These are phyloP conservation scores for Epichloe coenophiala DNA, from an alignment of 2,329 filamentous ascomycete genomes.

Conservation along the genomic window DNA sequence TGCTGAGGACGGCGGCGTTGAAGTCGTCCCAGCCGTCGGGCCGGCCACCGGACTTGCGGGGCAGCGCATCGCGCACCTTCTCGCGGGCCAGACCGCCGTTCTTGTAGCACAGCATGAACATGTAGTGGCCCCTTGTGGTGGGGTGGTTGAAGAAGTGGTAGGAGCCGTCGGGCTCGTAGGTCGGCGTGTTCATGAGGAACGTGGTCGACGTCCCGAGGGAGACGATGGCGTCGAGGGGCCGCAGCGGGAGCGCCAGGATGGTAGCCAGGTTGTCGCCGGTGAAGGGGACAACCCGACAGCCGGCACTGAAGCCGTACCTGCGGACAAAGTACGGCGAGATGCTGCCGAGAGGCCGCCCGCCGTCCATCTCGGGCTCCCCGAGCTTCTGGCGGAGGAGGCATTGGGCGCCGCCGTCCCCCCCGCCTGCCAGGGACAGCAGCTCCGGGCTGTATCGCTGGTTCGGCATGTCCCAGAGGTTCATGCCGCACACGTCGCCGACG, in stretches of 20 bases:
- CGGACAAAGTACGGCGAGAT: conserved; percentile 68
- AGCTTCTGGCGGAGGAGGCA: conserved; percentile 69
- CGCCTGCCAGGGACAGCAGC: conserved; percentile 64
- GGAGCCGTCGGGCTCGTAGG: conserved; percentile 75
- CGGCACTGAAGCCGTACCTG: conserved; percentile 62
- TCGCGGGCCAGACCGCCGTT: conserved; percentile 92
- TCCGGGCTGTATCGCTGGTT: conserved; percentile 58
- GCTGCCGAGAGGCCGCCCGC: conserved; percentile 61
- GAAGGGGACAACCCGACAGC: conserved; percentile 70
- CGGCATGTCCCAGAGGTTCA: conserved; percentile 90
- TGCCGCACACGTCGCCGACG: conserved; percentile 87
- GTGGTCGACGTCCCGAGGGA: conserved; percentile 91
- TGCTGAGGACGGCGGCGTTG: conserved; percentile 57
- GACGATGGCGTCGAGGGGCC: conserved; percentile 83
- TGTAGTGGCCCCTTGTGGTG: conserved; percentile 78
- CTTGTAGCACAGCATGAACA: conserved; percentile 99
- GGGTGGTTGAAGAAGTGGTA: conserved; percentile 99
- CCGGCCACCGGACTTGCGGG: conserved; percentile 9
- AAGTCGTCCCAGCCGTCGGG: conserved; percentile 60
- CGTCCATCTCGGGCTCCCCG: conserved; percentile 66
- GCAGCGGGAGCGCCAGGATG: conserved; percentile 78
- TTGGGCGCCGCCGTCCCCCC: conserved; percentile 43
- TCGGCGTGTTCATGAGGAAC: conserved; percentile 92
- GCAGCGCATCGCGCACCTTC: conserved; percentile 68
- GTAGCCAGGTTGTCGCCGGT: conserved; percentile 95